Base-by-base conservation (phyloP, 2,329 filamentous ascomycete genomes). In the Dactylellina leptospora region DNA sequence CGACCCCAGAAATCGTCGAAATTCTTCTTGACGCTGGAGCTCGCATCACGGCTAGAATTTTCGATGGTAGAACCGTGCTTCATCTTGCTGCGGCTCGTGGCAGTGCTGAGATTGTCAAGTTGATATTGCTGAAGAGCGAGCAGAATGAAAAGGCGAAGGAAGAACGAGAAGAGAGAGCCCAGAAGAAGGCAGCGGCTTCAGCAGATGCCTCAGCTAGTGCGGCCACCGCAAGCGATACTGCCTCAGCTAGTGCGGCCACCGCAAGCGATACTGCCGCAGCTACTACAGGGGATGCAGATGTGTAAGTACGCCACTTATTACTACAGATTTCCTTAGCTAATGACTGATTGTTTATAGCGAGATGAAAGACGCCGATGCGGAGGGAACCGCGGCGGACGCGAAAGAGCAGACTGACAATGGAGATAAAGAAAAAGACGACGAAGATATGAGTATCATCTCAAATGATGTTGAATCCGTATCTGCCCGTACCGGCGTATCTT, bases 51-150 rank as follows among this genome's bases (percentile, higher is more conserved):
- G 84, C 90, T 47, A 86, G 92, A 50, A 78, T 96, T 40, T 89
- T 89, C 0, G 91, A 95, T 78, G 92, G 92, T 2, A 85, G 86
- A 75, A 96, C 91, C 1, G 89, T 91, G 6, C 83, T 96, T 13
- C 92, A 96, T 79, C 82, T 96, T 28, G 91, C 91, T 16, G 90
- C 90, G 20, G 84, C 86, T 48, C 84, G 88, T 20, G 92, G 92
- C 0, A 81, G 87, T 74, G 78, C 81, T 1, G 86, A 88, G 16
- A 93, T 95, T 74, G 84, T 93, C 74, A 87, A 84, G 73, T 85
- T 88, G 9, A 81, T 96, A 13, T 85, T 96, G 78, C 83, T 87
- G 30, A 91, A 87, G 80, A 95, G 90, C 76, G 85, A 86, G 63
- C 83, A 85, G 27, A 95, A 95, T 74, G 88, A 92, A 78, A 87